Evolutionary conservation across 208 protist species (phyloP), one percentile per base, ranked within the genome.

Genomic region (Acanthamoeba triangularis): DNA sequence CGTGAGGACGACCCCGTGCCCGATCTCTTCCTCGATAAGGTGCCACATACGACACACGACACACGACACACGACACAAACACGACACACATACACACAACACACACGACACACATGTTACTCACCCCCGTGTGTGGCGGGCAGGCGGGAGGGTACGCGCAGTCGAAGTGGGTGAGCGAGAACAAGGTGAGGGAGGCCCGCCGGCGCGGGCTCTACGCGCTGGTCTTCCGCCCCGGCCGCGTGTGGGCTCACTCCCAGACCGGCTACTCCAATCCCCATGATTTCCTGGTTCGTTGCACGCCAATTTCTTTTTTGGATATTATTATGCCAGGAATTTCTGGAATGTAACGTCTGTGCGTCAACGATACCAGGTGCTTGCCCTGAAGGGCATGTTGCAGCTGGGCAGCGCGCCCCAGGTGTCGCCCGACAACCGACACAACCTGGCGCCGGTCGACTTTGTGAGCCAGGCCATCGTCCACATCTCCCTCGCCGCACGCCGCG

Each of bases 1-100:
- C 56, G 59, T 13, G 87, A 93, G 59, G 87, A 93, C 87, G 87
- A 92, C 54, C 85, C 85, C 35, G 85, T 92, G n/a, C 85, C 59
- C 37, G 87, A 93, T 59, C 37, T 93, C n/a, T 74, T 72, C 56
- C 33, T 76, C 35, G 35, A 93, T 37, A 44, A 92, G 59, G 61
- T 92, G 41, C 0, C 23, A 82, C n/a, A 37, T 25, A 28, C 74
- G 11, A 7, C 18, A 14, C 23, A 14, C 35, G 13, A 78, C 69
- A 78, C 18, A 18, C 14, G 18, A 47, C 78, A n/a, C 41, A 61
- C 23, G 47, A 4, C 2, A 54, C 41, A 30, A 2, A 74, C 25
- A 6, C 65, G 65, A 20, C 65, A 25, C 61, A 67, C 61, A 23
- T 6, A 23, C 54, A 61, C 54, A 11, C 20, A 23, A 1, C 16